Evolutionary conservation across 2,329 filamentous ascomycete genomes (phyloP), one percentile per base, ranked within the genome.

Genomic region (Diaporthe citri): DNA sequence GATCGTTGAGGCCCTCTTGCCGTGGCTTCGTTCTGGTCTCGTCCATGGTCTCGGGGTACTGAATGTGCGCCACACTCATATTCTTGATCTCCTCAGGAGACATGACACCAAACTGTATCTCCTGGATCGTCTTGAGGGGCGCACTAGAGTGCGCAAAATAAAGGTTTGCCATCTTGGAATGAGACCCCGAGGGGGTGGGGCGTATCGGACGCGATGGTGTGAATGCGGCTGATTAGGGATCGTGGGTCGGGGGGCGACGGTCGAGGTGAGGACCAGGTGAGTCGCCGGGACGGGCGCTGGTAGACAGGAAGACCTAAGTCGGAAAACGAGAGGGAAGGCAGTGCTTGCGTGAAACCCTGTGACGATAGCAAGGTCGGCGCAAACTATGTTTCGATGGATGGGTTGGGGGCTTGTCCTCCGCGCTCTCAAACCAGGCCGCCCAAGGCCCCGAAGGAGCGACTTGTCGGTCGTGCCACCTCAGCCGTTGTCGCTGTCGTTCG

Each of bases 31-130:
- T 93, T 82, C 96, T 94, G 84, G 93, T 93, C 85, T 99, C 97
- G 83, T 99, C 97, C 97, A 99, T 98, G 39, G 97, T 98, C 88
- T 99, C 97, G n/a, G 97, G 96, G 83, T 98, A 98, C 84, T 97
- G 91, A 83, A 99, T 96, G 84, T 98, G 95, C 80, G 93, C 94
- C 78, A 98, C 96, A 86, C 96, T 98, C 95, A 98, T 97, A 82
- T 94, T 96, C 89, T 99, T 98, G 86, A 98, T 98, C 88, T 99
- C 97, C 84, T 99, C 97, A 36, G 97, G 97, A 48, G 97, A 97
- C 85, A 99, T 91, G 83, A 99, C 91, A 83, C 97, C 97, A 83
- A 99, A 99, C 89, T 99, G 97, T 81, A 99, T 98, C 90, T 99
- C 97, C 90, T 98, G 93, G 82, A 99, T 96, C 79, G 94, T 97